Conservation (phyloP, 2,329 filamentous ascomycete genomes). For the Alternaria sp. region DNA sequence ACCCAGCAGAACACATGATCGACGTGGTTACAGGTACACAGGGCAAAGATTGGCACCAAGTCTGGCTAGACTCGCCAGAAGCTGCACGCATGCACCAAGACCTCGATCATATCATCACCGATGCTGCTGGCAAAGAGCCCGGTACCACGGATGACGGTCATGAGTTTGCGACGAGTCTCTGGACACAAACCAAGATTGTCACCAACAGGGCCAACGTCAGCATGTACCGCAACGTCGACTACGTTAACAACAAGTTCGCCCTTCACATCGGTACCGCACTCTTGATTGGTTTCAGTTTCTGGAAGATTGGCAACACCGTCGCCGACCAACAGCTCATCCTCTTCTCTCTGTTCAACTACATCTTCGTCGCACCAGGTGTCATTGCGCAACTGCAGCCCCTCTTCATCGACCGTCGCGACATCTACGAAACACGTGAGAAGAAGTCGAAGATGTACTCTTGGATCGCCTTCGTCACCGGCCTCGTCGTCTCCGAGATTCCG, state of each 20-base stretch:
- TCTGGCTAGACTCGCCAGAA: conserved; percentile 48
- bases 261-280: conserved; percentile 33
- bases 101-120: conserved; percentile 46
- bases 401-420: conserved; percentile 52
- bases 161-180: conserved; percentile 39
- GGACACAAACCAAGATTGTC: conserved; percentile 33
- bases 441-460: conserved; percentile 76
- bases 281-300: conserved; percentile 39
- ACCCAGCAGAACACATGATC: conserved; percentile 76
- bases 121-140: conserved; percentile 47
- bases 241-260: conserved; percentile 35
- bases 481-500: conserved; percentile 73
- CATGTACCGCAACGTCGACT: conserved; percentile 34
- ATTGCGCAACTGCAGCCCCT: conserved; percentile 51
- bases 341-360: conserved; percentile 59
- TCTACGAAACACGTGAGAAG: conserved; percentile 67
- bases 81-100: conserved; percentile 43
- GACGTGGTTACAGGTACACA: conserved; percentile 64
- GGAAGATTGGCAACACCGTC: conserved; percentile 30
- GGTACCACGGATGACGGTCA: conserved; percentile 50
- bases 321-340: conserved; percentile 52
- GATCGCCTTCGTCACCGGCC: conserved; percentile 72
- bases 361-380: conserved; percentile 51
- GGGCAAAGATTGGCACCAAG: conserved; percentile 52
- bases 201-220: conserved; percentile 29